Conservation (phyloP, 257 asterid species). For the Buddleja alternifolia region DNA sequence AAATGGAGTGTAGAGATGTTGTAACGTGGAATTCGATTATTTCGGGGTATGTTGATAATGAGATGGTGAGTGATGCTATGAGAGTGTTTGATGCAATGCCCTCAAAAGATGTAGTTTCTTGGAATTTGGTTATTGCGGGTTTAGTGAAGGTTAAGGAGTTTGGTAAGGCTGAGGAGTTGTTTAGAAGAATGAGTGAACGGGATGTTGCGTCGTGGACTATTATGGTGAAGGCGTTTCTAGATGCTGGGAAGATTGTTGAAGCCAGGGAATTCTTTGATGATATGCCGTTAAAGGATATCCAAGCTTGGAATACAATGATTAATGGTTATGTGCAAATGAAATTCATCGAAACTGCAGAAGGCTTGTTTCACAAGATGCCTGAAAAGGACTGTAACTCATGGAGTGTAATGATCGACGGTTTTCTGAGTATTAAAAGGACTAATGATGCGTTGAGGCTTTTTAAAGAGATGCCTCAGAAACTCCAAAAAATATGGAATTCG, state of each 20-base stretch:
- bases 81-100: constrained; percentile 44
- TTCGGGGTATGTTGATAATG: constrained; percentile 62
- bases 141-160: constrained; percentile 48
- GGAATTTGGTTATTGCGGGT: constrained; percentile 65
- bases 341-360: constrained; percentile 48
- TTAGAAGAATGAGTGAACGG: constrained; percentile 39
- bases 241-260: constrained; percentile 44
- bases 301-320: constrained; percentile 65
- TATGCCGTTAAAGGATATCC: constrained; percentile 59
- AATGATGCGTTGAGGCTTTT: constrained; percentile 55
- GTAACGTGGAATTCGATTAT: constrained; percentile 69
- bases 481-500: constrained; percentile 50
- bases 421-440: constrained; percentile 41
- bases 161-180: constrained; percentile 49
- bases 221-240: constrained; percentile 59
- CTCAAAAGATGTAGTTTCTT: constrained; percentile 59
- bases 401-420: constrained; percentile 51
- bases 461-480: constrained; percentile 51
- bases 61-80: constrained; percentile 47
- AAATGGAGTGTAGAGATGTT: constrained; percentile 53
- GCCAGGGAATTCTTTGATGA: constrained; percentile 55
- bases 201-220: constrained; percentile 71
- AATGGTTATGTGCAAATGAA: constrained; percentile 46
- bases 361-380: constrained; percentile 71
- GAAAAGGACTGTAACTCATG: constrained; percentile 51